These are phyloP conservation scores for Eucalyptus victrix DNA, from an alignment of 345 rosid species.

Conservation along the genomic window DNA sequence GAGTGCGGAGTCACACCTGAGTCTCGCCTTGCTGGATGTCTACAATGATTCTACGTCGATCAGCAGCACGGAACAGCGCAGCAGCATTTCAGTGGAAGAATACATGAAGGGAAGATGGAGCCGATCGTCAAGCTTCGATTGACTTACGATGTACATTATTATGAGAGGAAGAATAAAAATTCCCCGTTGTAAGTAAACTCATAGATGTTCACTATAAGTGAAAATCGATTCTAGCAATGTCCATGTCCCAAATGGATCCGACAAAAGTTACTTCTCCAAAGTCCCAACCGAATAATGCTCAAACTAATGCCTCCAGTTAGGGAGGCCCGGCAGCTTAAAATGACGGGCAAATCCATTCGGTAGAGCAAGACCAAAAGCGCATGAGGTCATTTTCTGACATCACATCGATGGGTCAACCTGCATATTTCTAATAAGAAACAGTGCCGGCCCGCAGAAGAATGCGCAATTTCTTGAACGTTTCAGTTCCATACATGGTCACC, in stretches of 20 bases:
- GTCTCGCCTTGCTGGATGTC: constrained; percentile 62
- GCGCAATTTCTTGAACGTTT: background rate
- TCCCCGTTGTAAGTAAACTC: background rate
- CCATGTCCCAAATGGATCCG: background rate
- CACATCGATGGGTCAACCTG: background rate
- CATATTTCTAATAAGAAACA: background rate
- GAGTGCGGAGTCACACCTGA: constrained; percentile 43
- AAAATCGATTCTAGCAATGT: background rate
- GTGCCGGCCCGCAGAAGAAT: background rate
- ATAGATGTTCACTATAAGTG: background rate
- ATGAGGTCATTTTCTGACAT: background rate
- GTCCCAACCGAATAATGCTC: background rate
- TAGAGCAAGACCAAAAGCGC: background rate
- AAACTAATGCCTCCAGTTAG: background rate
- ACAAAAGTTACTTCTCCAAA: background rate
- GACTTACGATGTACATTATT: background rate
- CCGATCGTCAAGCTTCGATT: constrained; percentile 51
- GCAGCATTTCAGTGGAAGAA: constrained; percentile 28
- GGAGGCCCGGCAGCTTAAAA: background rate
- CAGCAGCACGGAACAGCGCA: constrained; percentile 52
- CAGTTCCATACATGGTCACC: background rate
- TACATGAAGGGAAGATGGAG: constrained; percentile 52
- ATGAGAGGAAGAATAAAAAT: background rate
- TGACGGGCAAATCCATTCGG: background rate
- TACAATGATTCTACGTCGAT: constrained; percentile 55